These are phyloP conservation scores for Xylaria intraflava DNA, from an alignment of 495 filamentous ascomycete genomes.

Conservation along the genomic window DNA sequence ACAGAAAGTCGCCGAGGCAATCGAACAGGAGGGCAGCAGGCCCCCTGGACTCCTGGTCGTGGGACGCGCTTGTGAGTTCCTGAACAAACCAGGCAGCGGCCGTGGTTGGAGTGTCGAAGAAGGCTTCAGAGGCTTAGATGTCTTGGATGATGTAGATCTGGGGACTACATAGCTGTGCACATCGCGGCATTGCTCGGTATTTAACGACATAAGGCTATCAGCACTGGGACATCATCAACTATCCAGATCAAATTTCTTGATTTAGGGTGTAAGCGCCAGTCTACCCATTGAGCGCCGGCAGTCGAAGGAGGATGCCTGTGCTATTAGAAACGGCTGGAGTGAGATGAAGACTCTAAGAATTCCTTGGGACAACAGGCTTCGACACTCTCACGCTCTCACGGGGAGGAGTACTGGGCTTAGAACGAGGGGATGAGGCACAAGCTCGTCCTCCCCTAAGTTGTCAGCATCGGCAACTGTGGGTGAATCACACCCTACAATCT, in stretches of 20 bases:
- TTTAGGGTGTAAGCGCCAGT: constrained; percentile 6
- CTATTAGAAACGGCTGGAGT: too few relatives aligned
- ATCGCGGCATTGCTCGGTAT: background rate
- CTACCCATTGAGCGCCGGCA: constrained; percentile 4
- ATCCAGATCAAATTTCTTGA: background rate
- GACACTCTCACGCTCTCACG: constrained; percentile 64
- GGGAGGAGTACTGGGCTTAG: constrained; percentile 36
- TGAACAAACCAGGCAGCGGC: constrained; percentile 48
- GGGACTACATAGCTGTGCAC: constrained; percentile 2
- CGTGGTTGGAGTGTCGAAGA: constrained; percentile 85
- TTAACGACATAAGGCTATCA: background rate
- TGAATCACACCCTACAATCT: constrained; percentile 55
- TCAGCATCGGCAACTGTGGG: constrained; percentile 55
- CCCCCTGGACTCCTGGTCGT: constrained; percentile 90
- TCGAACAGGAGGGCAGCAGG: constrained; percentile 83
- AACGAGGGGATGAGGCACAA: constrained; percentile 52
- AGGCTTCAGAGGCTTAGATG: constrained; percentile 65
- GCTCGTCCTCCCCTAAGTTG: constrained; percentile 56
- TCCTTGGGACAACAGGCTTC: constrained; percentile 53
- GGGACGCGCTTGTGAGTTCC: constrained; percentile 72
- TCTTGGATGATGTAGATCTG: constrained; percentile 25
- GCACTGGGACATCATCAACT: background rate
- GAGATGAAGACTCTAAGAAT: too few relatives aligned
- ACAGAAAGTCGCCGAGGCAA: constrained; percentile 66
- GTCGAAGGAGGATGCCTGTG: too few relatives aligned